Evolutionary conservation across 176 grass and related monocot genomes (phyloP).

Genomic region (Echinochloa phyllopogon): DNA sequence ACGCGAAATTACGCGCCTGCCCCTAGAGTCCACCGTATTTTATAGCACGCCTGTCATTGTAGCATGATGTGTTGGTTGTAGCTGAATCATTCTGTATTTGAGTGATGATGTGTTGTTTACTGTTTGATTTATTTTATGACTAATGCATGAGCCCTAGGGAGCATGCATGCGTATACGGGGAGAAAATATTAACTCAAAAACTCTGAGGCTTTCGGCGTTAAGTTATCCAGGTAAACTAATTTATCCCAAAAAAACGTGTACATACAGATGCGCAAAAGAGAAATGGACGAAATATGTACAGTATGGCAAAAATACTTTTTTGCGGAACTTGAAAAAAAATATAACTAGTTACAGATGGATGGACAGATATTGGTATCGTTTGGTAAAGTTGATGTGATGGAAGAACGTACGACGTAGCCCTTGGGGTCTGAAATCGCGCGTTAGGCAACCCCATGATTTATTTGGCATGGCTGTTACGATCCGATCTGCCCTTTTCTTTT

Average conservation of each 20-base stretch:
- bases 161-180: neutral
- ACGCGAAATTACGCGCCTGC: slow-evolving; percentile 15
- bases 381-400: slow-evolving; percentile 46
- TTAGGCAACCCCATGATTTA: slow-evolving; percentile 54
- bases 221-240: neutral
- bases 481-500: slow-evolving; percentile 43
- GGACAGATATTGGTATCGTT: slow-evolving; percentile 13
- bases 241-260: neutral
- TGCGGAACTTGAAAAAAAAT: neutral
- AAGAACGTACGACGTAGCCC: slow-evolving; percentile 35
- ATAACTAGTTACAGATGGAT: neutral
- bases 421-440: neutral
- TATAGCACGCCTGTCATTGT: slow-evolving; percentile 44
- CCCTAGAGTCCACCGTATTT: slow-evolving; percentile 35
- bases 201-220: neutral
- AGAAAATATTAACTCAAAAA: neutral
- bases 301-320: neutral
- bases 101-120: neutral
- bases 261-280: neutral
- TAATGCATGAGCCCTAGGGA: neutral
- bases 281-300: neutral
- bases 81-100: slow-evolving; percentile 26
- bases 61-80: slow-evolving; percentile 16
- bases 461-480: slow-evolving; percentile 49
- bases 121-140: neutral